Conservation (phyloP, 1,284 basidiomycete species). For the Gomphus bonarii region DNA sequence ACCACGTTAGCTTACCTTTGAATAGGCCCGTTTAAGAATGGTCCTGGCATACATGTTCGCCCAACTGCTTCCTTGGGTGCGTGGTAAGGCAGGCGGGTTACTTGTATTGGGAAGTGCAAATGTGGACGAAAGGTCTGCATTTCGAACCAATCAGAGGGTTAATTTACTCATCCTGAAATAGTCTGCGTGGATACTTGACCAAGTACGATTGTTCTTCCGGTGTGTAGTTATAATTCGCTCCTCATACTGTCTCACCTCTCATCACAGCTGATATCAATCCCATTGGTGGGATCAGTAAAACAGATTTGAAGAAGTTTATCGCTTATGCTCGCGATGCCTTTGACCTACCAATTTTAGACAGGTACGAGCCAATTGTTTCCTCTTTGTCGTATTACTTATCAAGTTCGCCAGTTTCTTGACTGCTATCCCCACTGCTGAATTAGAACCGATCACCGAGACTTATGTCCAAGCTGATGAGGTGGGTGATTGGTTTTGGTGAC, state of each 20-base stretch:
- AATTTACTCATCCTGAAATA: conserved; percentile 20
- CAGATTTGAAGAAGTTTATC: conserved; percentile 94
- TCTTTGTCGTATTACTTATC: not conserved
- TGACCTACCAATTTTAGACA: conserved; percentile 73
- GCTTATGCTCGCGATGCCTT: conserved; percentile 73
- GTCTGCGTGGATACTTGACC: conserved; percentile 91
- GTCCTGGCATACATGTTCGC: conserved; percentile 96
- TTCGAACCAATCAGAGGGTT: conserved; percentile 1
- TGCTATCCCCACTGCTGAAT: conserved; percentile 90
- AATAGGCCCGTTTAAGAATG: conserved; percentile 85
- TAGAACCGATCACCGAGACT: conserved; percentile 89
- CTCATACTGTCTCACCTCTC: not conserved
- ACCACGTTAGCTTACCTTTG: not conserved
- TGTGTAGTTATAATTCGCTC: conserved; percentile 20
- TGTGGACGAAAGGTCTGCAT: conserved; percentile 82
- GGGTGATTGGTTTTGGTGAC: conserved; percentile 6
- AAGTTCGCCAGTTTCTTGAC: conserved; percentile 63
- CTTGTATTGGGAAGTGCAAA: conserved; percentile 95
- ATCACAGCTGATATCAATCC: conserved; percentile 89
- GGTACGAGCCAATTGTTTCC: conserved; percentile 31
- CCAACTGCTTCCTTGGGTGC: conserved; percentile 88
- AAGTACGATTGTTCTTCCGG: conserved; percentile 94
- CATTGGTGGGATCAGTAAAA: conserved; percentile 97
- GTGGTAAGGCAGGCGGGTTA: conserved; percentile 77
- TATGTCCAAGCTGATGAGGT: conserved; percentile 96